Evolutionary conservation across 257 asterid species (phyloP), one percentile per base, ranked within the genome.

Genomic region (Vinca minor): DNA sequence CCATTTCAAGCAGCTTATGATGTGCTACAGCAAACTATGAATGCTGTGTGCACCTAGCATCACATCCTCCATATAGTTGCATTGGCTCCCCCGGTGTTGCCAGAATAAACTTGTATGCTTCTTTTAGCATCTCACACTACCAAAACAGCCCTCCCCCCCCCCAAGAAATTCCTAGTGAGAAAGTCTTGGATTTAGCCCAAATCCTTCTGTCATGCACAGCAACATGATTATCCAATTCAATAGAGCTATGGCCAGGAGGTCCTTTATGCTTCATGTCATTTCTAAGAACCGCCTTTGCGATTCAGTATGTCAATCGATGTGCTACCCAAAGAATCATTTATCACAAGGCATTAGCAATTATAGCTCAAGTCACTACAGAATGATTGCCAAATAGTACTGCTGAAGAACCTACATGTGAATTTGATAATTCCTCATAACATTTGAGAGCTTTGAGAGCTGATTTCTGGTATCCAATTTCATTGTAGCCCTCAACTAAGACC

Each of bases 371-470:
- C 29, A 8, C 42, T 18, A 62, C 35, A 20, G 4, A 36, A 42
- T 21, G 63, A 21, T 59, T 52, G 36, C 25, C 17, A 50, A 20
- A 56, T 29, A 66, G 31, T 38, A 47, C 42, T 41, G 8, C 8
- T 2, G 48, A 23, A 45, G 34, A 12, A 58, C 47, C 59, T 29
- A 66, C 5, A 66, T 72, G 73, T 35, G 60, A 67, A 63, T 62
- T 67, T 35, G 62, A 41, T 56, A 68, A 73, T 59, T 78, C 82
- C 62, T 78, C 70, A 0, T 18, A 57, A 61, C 84, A 83, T 70
- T 68, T 83, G 13, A 14, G 74, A 72, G 91, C 83, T 70, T 68
- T 83, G 13, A 14, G 74, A 72, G 91, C 83, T 42, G 85, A 82
- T 8, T 67, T 74, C 54, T 38, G 75, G 72, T 63, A 79, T 59